A percentile compares a stretch with the other conserved stretches of the same genome.
These are phyloP conservation scores for Candida nemodendra DNA, from an alignment of 805 yeast genomes.

Conservation along the genomic window DNA sequence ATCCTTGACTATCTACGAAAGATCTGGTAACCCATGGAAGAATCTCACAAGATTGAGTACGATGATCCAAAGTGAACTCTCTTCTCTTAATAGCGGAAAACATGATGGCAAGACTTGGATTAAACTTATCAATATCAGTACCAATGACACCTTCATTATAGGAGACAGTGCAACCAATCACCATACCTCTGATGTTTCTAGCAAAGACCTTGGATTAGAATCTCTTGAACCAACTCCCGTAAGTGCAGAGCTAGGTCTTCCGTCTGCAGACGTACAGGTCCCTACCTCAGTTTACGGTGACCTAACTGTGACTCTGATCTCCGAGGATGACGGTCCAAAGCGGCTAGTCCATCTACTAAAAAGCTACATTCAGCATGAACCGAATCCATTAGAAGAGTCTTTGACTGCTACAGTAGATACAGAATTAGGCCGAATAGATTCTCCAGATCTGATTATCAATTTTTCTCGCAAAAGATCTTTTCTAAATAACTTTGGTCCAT, in stretches of 20 bases:
- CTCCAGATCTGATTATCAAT: conserved; percentile 22
- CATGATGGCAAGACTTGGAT: conserved; percentile 20
- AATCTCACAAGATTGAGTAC: conserved; percentile 23
- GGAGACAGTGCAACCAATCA: conserved; percentile 10
- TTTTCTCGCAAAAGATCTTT: conserved; percentile 15
- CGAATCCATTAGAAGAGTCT: background rate
- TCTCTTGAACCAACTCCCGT: conserved; percentile 16
- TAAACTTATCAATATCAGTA: conserved; percentile 21
- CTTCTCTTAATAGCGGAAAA: conserved; percentile 16
- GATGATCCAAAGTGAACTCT: conserved; percentile 27
- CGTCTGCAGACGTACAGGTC: conserved; percentile 11
- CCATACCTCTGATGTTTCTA: background rate
- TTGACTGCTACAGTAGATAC: conserved; percentile 12
- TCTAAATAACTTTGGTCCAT: conserved; percentile 18
- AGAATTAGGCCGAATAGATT: conserved; percentile 11
- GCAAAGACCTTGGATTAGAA: conserved; percentile 5
- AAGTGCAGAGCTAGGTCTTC: conserved; percentile 10
- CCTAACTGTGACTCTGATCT: conserved; percentile 14
- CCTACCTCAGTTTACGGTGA: conserved; percentile 7
- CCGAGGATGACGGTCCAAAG: conserved; percentile 8
- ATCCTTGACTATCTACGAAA: conserved; percentile 27
- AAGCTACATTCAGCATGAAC: conserved; percentile 3
- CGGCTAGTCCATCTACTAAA: conserved; percentile 5
- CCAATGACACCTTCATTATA: conserved; percentile 16
- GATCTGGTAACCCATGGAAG: conserved; percentile 31